Conservation (phyloP, 441 rosid genomes). For the Monsonia emarginata region DNA sequence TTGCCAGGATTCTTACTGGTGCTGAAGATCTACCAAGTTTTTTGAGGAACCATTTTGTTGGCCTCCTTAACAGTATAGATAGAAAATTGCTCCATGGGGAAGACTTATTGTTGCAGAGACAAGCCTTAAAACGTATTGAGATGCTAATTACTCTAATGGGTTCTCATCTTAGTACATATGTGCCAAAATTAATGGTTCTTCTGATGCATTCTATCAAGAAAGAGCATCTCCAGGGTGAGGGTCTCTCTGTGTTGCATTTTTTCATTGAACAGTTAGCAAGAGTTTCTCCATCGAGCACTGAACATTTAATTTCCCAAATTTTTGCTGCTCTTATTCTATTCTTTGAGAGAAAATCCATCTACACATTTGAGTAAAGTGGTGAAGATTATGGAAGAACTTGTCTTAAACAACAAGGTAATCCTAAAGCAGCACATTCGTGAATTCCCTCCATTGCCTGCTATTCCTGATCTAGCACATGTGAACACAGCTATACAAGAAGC, state of each 20-base stretch:
- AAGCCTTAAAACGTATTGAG: slow-evolving; percentile 85
- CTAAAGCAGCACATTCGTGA: slow-evolving; percentile 84
- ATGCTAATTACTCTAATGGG: slow-evolving; percentile 96
- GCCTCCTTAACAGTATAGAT: slow-evolving; percentile 90
- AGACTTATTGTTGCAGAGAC: slow-evolving; percentile 66
- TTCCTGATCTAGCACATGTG: slow-evolving; percentile 67
- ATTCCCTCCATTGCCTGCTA: slow-evolving; percentile 85
- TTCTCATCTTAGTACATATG: slow-evolving; percentile 71
- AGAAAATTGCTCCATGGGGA: slow-evolving; percentile 89
- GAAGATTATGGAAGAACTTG: slow-evolving; percentile 83
- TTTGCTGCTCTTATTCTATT: slow-evolving; percentile 95
- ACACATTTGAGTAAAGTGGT: slow-evolving; percentile 57
- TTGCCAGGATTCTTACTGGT: slow-evolving; percentile 69
- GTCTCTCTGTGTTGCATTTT: slow-evolving; percentile 80
- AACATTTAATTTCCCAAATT: slow-evolving; percentile 85
- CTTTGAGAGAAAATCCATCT: slow-evolving; percentile 58
- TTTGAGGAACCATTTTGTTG: slow-evolving; percentile 93
- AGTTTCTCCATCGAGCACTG: slow-evolving; percentile 78
- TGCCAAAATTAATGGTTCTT: slow-evolving; percentile 95
- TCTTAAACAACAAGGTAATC: slow-evolving; percentile 63
- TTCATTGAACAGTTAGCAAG: slow-evolving; percentile 67
- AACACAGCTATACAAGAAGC: slow-evolving; percentile 94
- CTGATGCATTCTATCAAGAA: slow-evolving; percentile 88
- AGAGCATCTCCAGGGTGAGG: slow-evolving; percentile 82
- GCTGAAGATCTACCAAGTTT: slow-evolving; percentile 78